phyloP scores from a whole-genome alignment of 2,329 filamentous ascomycete species.

The Microdochium bolleyi region DNA sequence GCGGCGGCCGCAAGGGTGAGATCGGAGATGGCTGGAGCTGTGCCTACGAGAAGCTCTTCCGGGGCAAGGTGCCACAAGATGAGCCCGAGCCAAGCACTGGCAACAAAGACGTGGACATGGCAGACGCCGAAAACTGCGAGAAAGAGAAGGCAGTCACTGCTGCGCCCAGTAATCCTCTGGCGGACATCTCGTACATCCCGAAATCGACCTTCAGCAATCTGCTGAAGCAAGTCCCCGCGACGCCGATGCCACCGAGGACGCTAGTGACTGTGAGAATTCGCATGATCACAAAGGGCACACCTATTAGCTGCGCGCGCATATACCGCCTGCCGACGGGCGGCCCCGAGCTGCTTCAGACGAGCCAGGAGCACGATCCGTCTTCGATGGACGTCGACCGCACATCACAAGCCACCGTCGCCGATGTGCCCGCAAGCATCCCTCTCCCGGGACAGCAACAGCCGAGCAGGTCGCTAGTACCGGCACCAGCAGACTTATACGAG shows the following conservation, averaged over 20 bases:
- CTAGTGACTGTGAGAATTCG: conserved; percentile 58
- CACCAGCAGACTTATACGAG: conserved; percentile 1
- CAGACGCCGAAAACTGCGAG: conserved; percentile 5
- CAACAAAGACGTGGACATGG: conserved; percentile 7
- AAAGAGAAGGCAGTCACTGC: conserved; percentile 3
- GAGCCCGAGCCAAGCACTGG: conserved; percentile 7
- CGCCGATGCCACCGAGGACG: conserved; percentile 23
- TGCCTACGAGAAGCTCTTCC: conserved; percentile 70
- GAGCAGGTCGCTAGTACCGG: conserved; percentile 6
- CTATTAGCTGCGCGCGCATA: conserved; percentile 65
- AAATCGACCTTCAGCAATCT: conserved; percentile 25
- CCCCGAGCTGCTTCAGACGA: not conserved
- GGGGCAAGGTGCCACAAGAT: conserved; percentile 13
- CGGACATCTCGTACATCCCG: conserved; percentile 26
- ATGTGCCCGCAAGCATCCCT: not conserved
- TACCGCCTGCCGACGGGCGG: conserved; percentile 65
- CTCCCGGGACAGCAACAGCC: conserved; percentile 8
- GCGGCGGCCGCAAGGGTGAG: conserved; percentile 69
- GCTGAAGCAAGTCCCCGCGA: conserved; percentile 11
- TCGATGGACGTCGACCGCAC: not conserved
- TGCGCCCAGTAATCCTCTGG: conserved; percentile 9
- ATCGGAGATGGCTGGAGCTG: conserved; percentile 75
- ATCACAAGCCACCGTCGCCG: conserved; percentile 21
- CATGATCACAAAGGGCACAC: conserved; percentile 63
- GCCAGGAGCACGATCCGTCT: conserved; percentile 8